Base-by-base conservation (phyloP, 2,329 filamentous ascomycete species). In the Hypoxylon sp. region DNA sequence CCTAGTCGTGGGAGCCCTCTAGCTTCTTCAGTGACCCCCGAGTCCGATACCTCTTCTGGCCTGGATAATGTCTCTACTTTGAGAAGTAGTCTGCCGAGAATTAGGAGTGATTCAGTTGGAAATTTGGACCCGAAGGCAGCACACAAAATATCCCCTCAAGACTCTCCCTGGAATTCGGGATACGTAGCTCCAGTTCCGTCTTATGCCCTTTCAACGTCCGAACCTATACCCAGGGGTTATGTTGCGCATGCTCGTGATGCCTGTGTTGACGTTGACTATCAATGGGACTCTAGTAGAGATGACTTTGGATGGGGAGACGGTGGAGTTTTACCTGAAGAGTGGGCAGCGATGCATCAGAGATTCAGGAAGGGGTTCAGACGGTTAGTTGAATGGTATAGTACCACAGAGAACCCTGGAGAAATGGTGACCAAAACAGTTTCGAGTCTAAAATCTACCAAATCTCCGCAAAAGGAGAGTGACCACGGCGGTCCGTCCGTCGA, bases 271-370 rank as follows among this genome's bases (percentile, higher is more conserved):
- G 86, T 98, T n/a, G 96, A 99, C 80, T 97, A 93, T 75, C 92
- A 95, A 74, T 99, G 96, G 95, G 94, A 99, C 77, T 98, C 94
- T 66, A 95, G 94, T 86, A 87, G 92, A 13, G 83, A 87, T 2
- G 89, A 92, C 0, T 86, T 93, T 47, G 85, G 90, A 69, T 98
- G 96, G 92, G 95, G 94, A 5, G 90, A 94, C 74, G 95, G 95
- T 9, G 96, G 95, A 42, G 87, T 91, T 47, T 92, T 93, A 74
- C 94, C 93, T 0, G 96, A 99, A 80, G 96, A 98, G 80, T 99
- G 96, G 96, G 92, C 93, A 31, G 86, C 90, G 3, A 98, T 99
- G 96, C 96, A 99, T 80, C 91, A 91, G 77, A 88, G 96, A 22
- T 97, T 98, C 75, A 88, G 94, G 39, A 88, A 85, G 68, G 95